Evolutionary conservation across 2,329 filamentous ascomycete species (phyloP).

Genomic region (Pseudogymnoascus sp.): DNA sequence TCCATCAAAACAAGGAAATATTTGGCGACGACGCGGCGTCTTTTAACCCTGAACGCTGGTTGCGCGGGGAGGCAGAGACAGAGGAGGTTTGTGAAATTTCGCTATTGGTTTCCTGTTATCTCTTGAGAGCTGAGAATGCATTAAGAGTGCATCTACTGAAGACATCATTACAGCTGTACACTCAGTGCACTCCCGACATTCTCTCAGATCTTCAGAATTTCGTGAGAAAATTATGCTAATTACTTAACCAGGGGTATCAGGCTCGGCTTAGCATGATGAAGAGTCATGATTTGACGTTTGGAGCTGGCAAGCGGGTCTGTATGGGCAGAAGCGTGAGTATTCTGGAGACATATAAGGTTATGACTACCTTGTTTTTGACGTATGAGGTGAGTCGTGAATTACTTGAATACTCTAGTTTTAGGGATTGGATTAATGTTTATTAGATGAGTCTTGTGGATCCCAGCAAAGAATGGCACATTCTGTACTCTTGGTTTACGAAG

Average conservation of each 20-base stretch:
- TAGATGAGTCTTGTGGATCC: slow-evolving; percentile 32
- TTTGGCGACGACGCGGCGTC: slow-evolving; percentile 41
- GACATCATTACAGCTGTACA: background rate
- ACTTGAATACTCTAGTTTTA: background rate
- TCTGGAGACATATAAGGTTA: slow-evolving; percentile 40
- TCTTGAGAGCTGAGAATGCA: background rate
- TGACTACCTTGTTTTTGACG: slow-evolving; percentile 39
- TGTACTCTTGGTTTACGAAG: slow-evolving; percentile 37
- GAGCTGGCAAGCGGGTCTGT: slow-evolving; percentile 37
- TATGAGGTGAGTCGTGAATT: slow-evolving; percentile 34
- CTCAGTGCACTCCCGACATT: background rate
- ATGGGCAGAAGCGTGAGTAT: slow-evolving; percentile 37
- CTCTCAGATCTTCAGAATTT: background rate
- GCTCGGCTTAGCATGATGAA: slow-evolving; percentile 34
- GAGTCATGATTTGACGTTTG: slow-evolving; percentile 35
- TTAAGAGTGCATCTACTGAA: background rate
- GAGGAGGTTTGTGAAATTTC: slow-evolving; percentile 17
- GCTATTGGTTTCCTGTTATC: background rate
- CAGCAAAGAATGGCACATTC: slow-evolving; percentile 33
- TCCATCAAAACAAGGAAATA: slow-evolving; percentile 33
- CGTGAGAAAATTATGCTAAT: background rate
- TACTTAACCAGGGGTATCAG: slow-evolving; percentile 22
- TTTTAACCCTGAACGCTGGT: slow-evolving; percentile 44
- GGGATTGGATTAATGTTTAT: slow-evolving; percentile 11
- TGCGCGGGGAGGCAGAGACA: slow-evolving; percentile 31